A percentile compares a stretch with the other conserved stretches of the same genome.
Conservation (phyloP, 441 rosid species). For the Syzygium syzygioides region DNA sequence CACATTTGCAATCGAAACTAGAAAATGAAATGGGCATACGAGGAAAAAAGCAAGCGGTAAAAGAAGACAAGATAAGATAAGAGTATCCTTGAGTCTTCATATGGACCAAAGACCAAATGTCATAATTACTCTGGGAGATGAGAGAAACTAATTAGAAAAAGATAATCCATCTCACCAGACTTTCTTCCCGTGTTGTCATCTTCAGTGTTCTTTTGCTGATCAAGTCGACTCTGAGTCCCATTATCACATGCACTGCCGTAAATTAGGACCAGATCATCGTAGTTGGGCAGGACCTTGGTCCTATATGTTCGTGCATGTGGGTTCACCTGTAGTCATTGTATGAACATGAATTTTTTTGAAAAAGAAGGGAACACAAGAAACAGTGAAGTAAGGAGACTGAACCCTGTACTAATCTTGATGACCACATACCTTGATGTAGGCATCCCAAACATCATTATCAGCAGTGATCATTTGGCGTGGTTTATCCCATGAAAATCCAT, state of each 20-base stretch:
- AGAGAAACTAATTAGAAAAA: background rate
- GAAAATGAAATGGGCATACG: background rate
- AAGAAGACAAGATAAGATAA: background rate
- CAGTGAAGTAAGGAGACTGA: background rate
- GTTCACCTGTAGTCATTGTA: conserved; percentile 36
- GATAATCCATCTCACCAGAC: conserved; percentile 20
- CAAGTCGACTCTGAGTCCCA: conserved; percentile 18
- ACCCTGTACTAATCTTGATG: background rate
- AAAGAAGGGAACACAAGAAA: conserved; percentile 1
- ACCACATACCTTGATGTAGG: conserved; percentile 55
- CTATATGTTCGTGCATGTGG: conserved; percentile 62
- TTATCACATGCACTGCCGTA: conserved; percentile 34
- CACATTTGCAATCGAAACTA: background rate
- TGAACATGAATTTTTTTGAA: background rate
- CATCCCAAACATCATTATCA: conserved; percentile 61
- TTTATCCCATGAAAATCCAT: conserved; percentile 80
- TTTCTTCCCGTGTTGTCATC: conserved; percentile 24
- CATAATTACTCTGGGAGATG: background rate
- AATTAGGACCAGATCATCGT: conserved; percentile 57
- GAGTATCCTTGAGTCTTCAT: background rate
- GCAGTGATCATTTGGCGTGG: conserved; percentile 43
- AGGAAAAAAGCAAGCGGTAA: background rate
- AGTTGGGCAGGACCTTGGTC: conserved; percentile 62
- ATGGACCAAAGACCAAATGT: background rate
- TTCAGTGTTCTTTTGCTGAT: conserved; percentile 29